Percentiles rank a stretch among this genome's conserved stretches.
Evolutionary conservation across 2,329 filamentous ascomycete species (phyloP).

Genomic region (Triangularia verruculosa): DNA sequence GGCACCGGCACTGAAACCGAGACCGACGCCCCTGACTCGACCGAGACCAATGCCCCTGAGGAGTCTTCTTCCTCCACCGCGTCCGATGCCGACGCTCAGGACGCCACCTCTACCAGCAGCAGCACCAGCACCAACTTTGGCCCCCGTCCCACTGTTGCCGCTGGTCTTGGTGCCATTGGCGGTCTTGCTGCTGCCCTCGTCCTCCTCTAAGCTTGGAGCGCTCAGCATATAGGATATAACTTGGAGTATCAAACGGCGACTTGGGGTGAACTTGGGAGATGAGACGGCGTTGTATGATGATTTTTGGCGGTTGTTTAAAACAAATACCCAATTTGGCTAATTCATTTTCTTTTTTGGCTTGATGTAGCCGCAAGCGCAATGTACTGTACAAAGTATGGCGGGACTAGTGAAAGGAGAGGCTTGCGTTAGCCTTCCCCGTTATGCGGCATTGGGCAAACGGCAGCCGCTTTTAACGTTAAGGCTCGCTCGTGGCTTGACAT

Average conservation of each 20-base stretch:
- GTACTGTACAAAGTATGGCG: not conserved
- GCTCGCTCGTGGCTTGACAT: conserved; percentile 6
- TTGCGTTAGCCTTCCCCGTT: not conserved
- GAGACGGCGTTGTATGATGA: not conserved
- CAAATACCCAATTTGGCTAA: conserved; percentile 7
- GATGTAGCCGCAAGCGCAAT: not conserved
- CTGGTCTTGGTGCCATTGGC: conserved; percentile 29
- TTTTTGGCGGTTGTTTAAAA: not conserved
- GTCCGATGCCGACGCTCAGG: conserved; percentile 22
- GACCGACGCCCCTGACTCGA: conserved; percentile 15
- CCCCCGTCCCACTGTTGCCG: conserved; percentile 26
- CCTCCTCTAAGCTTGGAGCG: conserved; percentile 25
- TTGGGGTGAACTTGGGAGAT: not conserved
- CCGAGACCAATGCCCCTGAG: conserved; percentile 5
- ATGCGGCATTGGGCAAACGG: not conserved
- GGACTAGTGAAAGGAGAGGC: not conserved
- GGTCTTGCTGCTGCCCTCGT: conserved; percentile 29
- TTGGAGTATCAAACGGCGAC: too few relatives aligned
- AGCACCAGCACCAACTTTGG: conserved; percentile 22
- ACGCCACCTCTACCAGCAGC: conserved; percentile 1
- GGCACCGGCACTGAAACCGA: conserved; percentile 17
- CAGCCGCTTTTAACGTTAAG: not conserved
- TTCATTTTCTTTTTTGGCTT: conserved; percentile 2
- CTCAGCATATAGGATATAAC: too few relatives aligned
- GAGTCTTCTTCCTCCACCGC: conserved; percentile 22